Percentiles rank a stretch among this genome's conserved stretches.
phyloP scores from a whole-genome alignment of 495 filamentous ascomycete genomes.

The Poronia punctata region DNA sequence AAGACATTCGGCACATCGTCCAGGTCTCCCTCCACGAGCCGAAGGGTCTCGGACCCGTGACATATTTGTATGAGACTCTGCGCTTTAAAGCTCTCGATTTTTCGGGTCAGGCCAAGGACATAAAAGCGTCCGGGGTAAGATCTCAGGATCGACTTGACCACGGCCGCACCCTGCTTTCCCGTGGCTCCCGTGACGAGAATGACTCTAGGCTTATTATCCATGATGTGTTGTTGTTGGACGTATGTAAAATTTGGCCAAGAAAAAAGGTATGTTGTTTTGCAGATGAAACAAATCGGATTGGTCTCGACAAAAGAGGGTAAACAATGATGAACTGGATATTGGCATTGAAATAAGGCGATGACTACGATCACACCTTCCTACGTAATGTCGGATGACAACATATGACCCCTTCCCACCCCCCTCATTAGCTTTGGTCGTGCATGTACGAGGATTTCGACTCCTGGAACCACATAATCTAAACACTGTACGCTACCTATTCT shows the following conservation, averaged over 20 bases:
- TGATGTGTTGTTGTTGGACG: conserved; percentile 10
- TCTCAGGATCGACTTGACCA: conserved; percentile 49
- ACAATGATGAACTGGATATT: conserved; percentile 9
- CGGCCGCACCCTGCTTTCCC: conserved; percentile 58
- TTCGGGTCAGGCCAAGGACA: too few species aligned
- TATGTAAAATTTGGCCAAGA: not conserved
- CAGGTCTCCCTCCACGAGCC: conserved; percentile 54
- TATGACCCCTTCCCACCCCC: too few species aligned
- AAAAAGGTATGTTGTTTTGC: too few species aligned
- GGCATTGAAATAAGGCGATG: too few species aligned
- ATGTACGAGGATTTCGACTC: too few species aligned
- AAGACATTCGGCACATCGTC: conserved; percentile 48
- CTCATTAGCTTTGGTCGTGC: too few species aligned
- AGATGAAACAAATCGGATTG: conserved; percentile 3
- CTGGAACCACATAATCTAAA: too few species aligned
- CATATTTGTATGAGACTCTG: too few species aligned
- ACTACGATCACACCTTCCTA: too few species aligned
- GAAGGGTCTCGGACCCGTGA: conserved; percentile 38
- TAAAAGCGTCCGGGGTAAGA: too few species aligned
- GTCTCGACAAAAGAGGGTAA: conserved; percentile 2
- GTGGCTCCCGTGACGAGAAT: conserved; percentile 64
- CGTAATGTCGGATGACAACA: too few species aligned
- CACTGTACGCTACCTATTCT: too few species aligned
- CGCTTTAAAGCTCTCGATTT: conserved; percentile 19
- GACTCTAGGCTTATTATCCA: conserved; percentile 33